These are phyloP conservation scores for Chrysoporthe cubensis DNA, from an alignment of 2,329 filamentous ascomycete genomes.

Conservation along the genomic window DNA sequence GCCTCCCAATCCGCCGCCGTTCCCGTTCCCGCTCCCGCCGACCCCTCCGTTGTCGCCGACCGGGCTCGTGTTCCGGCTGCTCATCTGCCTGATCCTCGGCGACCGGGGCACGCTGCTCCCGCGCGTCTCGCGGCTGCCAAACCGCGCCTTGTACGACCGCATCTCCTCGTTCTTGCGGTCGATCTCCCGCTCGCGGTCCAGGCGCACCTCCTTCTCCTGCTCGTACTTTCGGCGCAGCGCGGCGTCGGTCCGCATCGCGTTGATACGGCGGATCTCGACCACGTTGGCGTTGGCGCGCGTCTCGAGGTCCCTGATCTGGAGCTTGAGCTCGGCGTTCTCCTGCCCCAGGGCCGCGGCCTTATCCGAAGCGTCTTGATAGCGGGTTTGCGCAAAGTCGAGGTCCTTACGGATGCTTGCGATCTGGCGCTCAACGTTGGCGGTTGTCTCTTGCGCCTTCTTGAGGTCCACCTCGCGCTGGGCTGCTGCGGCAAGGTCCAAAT, in stretches of 20 bases:
- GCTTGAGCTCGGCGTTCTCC: conserved; percentile 52
- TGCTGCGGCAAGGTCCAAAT: conserved; percentile 45
- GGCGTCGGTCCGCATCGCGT: conserved; percentile 43
- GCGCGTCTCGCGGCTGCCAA: conserved; percentile 57
- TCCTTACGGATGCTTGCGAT: conserved; percentile 46
- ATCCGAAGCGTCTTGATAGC: conserved; percentile 63
- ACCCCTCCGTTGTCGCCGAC: conserved; percentile 19
- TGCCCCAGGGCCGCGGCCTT: conserved; percentile 48
- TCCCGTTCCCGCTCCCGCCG: conserved; percentile 1
- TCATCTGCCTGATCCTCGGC: conserved; percentile 47
- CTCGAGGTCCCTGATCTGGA: conserved; percentile 45
- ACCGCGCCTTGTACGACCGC: conserved; percentile 45
- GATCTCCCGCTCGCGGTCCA: conserved; percentile 58
- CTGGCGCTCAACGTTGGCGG: conserved; percentile 46
- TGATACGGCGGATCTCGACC: conserved; percentile 50
- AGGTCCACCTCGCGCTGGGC: conserved; percentile 47
- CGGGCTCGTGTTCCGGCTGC: conserved; percentile 32
- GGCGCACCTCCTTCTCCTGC: conserved; percentile 47
- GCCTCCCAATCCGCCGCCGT: conserved; percentile 11
- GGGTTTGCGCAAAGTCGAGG: conserved; percentile 58
- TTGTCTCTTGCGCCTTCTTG: conserved; percentile 44
- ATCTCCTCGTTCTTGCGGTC: conserved; percentile 54
- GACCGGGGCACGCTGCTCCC: conserved; percentile 61
- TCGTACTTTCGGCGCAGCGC: conserved; percentile 43
- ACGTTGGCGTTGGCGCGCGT: conserved; percentile 51